A percentile compares a stretch with the other conserved stretches of the same genome.
phyloP scores from a whole-genome alignment of 352 stramenopile genomes.

The Thraustochytrium striatum region DNA sequence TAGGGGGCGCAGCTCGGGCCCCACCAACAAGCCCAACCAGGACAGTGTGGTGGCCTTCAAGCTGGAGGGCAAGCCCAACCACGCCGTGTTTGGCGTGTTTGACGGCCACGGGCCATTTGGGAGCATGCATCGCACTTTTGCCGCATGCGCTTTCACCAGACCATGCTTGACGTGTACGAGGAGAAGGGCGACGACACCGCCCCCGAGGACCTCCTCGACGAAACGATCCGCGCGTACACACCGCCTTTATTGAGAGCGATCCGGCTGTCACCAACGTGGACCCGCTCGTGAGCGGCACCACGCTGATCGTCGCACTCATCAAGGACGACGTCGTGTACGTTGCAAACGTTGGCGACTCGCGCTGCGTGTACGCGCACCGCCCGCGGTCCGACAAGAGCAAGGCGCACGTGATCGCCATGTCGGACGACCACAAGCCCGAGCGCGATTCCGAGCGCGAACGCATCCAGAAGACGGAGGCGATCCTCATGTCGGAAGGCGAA shows the following conservation, averaged over 20 bases:
- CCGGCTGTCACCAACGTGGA: constrained; percentile 40
- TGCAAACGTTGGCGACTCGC: constrained; percentile 52
- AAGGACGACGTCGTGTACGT: constrained; percentile 33
- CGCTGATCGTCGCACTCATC: constrained; percentile 47
- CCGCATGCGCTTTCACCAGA: constrained; percentile 45
- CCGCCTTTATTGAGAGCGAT: constrained; percentile 27
- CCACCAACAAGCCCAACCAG: constrained; percentile 31
- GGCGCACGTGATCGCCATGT: constrained; percentile 43
- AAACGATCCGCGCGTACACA: constrained; percentile 19
- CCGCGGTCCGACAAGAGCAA: neutral
- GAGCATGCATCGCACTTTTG: constrained; percentile 46
- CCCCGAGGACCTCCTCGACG: constrained; percentile 29
- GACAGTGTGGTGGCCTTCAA: constrained; percentile 42
- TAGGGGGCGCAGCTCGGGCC: neutral
- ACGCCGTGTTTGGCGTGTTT: constrained; percentile 46
- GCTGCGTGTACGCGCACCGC: constrained; percentile 20
- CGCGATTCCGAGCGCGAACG: constrained; percentile 37
- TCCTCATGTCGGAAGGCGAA: constrained; percentile 46
- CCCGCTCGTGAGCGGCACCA: constrained; percentile 46
- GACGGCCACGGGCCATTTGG: constrained; percentile 48
- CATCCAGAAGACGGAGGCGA: constrained; percentile 34
- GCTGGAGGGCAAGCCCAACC: constrained; percentile 42
- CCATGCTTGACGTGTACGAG: neutral
- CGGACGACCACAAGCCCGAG: constrained; percentile 54
- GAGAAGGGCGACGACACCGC: constrained; percentile 22